phyloP scores from a whole-genome alignment of 441 rosid species.

The Manihot esculenta region DNA sequence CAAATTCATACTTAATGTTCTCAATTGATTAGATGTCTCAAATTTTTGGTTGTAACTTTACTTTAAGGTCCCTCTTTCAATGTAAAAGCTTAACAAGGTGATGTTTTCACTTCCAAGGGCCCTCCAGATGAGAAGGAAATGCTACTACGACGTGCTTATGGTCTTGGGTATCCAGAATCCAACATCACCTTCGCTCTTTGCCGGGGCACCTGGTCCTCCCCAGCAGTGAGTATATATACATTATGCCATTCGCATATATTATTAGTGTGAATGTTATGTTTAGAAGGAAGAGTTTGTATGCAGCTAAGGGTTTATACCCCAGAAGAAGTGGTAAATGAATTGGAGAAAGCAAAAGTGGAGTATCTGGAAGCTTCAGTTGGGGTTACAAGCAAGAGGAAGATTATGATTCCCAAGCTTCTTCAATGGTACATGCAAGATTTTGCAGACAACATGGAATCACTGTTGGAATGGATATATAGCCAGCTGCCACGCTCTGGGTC shows the following conservation, averaged over 20 bases:
- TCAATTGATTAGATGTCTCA: too few relatives aligned
- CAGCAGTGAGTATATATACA: conserved; percentile 61
- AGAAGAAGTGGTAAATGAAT: conserved; percentile 62
- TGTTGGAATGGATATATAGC: conserved; percentile 88
- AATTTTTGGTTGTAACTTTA: too few relatives aligned
- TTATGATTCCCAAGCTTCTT: conserved; percentile 73
- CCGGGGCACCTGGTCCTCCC: conserved; percentile 91
- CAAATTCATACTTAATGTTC: neutral
- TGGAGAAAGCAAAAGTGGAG: conserved; percentile 71
- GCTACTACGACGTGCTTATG: conserved; percentile 67
- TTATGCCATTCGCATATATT: neutral
- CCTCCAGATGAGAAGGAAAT: conserved; percentile 73
- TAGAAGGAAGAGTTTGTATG: conserved; percentile 20
- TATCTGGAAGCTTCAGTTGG: conserved; percentile 79
- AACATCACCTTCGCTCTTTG: conserved; percentile 89
- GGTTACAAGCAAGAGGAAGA: conserved; percentile 76
- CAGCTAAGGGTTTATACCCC: conserved; percentile 81
- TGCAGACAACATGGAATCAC: conserved; percentile 80
- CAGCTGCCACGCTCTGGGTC: conserved; percentile 66
- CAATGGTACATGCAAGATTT: conserved; percentile 92
- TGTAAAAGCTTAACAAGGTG: conserved; percentile 7
- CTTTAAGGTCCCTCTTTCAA: neutral
- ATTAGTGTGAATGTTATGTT: neutral
- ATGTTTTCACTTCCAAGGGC: conserved; percentile 38
- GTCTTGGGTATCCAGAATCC: conserved; percentile 85